Evolutionary conservation across 2,329 filamentous ascomycete species (phyloP), one percentile per base, ranked within the genome.

Genomic region (Scedosporium boydii): DNA sequence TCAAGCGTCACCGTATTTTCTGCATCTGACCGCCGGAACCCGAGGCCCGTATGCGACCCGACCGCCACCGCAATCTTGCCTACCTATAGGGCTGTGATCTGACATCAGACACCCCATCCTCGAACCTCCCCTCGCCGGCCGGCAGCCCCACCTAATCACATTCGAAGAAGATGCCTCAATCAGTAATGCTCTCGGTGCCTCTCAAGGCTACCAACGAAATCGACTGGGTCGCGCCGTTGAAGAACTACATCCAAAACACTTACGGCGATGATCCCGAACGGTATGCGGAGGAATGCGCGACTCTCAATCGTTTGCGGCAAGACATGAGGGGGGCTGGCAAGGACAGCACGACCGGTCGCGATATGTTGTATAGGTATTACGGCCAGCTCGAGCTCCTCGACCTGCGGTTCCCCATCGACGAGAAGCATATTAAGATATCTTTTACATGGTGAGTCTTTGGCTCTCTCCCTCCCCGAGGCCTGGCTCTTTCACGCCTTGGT

Each of bases 401-500:
- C 74, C 78, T 99, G 70, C 84, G 95, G 65, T 99, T 99, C 72
- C 96, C 96, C 0, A 92, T 99, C 56, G 95, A 99, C 69, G 95
- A 99, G 78, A 95, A 96, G 71, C 93, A 99, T 72, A 98, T 99
- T 78, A 98, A 98, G 78, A 96, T 99, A 70, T 91, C 90, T 6
- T 99, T 99, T 73, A 98, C 93, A 67, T 99, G 95, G 95, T 96
- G 84, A 58, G 70, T 57, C 58, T 58, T 44, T n/a, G 44, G 55
- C n/a, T 56, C 27, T 14, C 23, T 14, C 23, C 21, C 57, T 21
- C 7, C 57, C 23, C 7, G 3, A 29, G 6, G 38, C 42, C 42
- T 26, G 34, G 23, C 6, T 27, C 42, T 51, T 51, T 56, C 62
- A 63, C 9, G 63, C 62, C 46, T 63, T 29, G 23, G 9, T 56